These are phyloP conservation scores for Sporothrix brasiliensis DNA, from an alignment of 2,329 filamentous ascomycete species.

Conservation along the genomic window DNA sequence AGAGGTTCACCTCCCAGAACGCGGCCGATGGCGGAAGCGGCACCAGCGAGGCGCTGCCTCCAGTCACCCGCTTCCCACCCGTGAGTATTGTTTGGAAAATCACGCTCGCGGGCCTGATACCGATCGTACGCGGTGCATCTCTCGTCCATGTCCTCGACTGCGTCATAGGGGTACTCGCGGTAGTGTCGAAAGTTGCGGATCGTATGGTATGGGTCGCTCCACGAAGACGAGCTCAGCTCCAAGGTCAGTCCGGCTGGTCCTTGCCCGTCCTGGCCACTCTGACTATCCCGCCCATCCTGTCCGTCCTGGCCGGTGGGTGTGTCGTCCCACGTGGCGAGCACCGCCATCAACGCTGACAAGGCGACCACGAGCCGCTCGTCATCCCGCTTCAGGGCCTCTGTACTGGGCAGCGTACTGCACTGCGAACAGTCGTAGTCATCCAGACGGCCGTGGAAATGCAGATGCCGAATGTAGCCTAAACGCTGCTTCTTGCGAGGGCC, in stretches of 20 bases:
- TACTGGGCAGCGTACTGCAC: neutral
- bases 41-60: neutral
- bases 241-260: neutral
- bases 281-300: neutral
- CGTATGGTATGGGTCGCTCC: neutral
- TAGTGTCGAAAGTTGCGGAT: neutral
- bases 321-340: neutral
- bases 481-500: neutral
- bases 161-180: neutral
- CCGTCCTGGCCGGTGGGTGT: neutral
- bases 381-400: neutral
- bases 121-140: neutral
- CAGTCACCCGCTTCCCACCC: neutral
- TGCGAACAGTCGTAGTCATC: slow-evolving; percentile 3
- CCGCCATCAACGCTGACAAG: neutral
- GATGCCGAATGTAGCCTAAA: neutral
- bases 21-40: neutral
- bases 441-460: neutral
- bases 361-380: neutral
- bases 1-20: neutral
- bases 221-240: neutral
- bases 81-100: neutral
- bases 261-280: too few relatives aligned
- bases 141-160: neutral
- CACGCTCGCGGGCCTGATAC: neutral